A percentile compares a stretch with the other conserved stretches of the same genome.
These are phyloP conservation scores for Spiromastix sp. DNA, from an alignment of 2,329 filamentous ascomycete species.

Conservation along the genomic window DNA sequence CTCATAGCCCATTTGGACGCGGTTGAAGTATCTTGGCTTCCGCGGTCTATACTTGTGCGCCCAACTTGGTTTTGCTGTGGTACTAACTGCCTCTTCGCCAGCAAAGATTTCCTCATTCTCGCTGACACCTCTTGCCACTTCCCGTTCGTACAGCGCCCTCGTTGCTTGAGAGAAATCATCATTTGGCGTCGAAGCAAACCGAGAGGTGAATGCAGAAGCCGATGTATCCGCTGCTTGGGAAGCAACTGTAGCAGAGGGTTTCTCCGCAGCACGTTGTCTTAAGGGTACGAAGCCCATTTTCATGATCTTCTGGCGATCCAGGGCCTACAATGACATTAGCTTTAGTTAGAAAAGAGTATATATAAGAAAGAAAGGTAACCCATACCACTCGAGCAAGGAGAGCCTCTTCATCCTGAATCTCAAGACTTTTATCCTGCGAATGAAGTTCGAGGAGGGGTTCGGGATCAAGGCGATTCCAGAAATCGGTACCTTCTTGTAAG, in stretches of 20 bases:
- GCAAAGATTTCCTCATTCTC: conserved; percentile 96
- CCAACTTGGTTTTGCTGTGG: conserved; percentile 60
- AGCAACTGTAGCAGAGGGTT: conserved; percentile 19
- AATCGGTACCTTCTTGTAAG: background rate
- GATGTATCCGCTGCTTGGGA: conserved; percentile 33
- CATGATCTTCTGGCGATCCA: conserved; percentile 50
- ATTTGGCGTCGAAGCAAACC: conserved; percentile 59
- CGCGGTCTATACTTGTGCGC: conserved; percentile 74
- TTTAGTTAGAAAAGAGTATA: background rate
- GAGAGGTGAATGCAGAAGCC: conserved; percentile 46
- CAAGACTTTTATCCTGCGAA: conserved; percentile 51
- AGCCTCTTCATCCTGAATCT: conserved; percentile 46
- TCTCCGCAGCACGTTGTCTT: conserved; percentile 34
- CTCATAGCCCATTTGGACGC: conserved; percentile 97
- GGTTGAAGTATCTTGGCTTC: conserved; percentile 95
- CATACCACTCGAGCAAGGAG: conserved; percentile 49
- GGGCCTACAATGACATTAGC: conserved; percentile 25
- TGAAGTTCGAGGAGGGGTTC: conserved; percentile 56
- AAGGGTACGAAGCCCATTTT: conserved; percentile 61
- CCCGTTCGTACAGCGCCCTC: conserved; percentile 80
- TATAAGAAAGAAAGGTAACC: conserved; percentile 10
- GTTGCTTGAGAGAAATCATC: conserved; percentile 82
- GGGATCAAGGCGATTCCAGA: conserved; percentile 43
- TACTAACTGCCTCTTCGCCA: conserved; percentile 69
- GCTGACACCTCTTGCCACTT: conserved; percentile 79